Percentiles rank a stretch among this genome's conserved stretches.
Conservation (phyloP, 2,329 filamentous ascomycete species). For the Alternaria gansuensis region DNA sequence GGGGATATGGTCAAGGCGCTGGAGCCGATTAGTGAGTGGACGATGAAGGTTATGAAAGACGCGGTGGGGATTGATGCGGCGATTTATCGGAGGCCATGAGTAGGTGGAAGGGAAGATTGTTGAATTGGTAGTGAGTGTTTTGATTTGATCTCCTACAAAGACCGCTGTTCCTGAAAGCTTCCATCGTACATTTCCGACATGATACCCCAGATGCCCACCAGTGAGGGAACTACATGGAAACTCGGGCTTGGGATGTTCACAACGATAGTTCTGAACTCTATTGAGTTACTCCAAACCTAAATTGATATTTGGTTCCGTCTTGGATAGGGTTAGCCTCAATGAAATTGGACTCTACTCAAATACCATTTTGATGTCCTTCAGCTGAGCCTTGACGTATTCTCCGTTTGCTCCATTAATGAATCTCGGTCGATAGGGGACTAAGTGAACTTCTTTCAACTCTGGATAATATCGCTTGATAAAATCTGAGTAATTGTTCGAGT, state of each 20-base stretch:
- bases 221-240: not conserved
- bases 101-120: not conserved
- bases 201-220: not conserved
- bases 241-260: too few relatives aligned
- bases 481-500: not conserved
- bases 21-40: slow-evolving; percentile 46
- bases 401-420: not conserved
- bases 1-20: slow-evolving; percentile 39
- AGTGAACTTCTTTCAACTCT: not conserved
- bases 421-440: not conserved
- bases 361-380: not conserved
- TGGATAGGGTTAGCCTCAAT: too few relatives aligned
- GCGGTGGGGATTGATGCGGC: slow-evolving; percentile 42
- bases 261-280: too few relatives aligned
- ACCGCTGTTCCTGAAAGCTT: not conserved
- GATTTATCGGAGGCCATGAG: slow-evolving; percentile 34
- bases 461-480: not conserved
- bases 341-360: not conserved
- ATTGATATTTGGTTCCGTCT: too few relatives aligned
- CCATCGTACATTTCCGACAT: not conserved
- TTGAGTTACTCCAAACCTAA: too few relatives aligned
- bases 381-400: not conserved
- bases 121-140: not conserved
- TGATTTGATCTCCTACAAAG: not conserved
- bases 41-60: slow-evolving; percentile 36